These are phyloP conservation scores for Plasmopara halstedii DNA, from an alignment of 352 stramenopile species.

Conservation along the genomic window DNA sequence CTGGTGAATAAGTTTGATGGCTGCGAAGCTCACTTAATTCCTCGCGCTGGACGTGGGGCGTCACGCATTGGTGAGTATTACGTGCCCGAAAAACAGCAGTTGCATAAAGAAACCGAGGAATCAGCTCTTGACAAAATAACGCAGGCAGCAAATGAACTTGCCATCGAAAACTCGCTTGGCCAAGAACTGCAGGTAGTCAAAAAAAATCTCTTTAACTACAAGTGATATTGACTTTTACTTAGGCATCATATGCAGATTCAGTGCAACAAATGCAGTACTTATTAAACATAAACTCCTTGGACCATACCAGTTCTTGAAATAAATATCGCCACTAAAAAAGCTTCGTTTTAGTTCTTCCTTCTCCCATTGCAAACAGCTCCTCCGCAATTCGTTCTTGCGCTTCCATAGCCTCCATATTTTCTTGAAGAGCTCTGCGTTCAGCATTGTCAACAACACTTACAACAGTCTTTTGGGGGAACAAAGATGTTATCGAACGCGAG, in stretches of 20 bases:
- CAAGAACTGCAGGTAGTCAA: constrained; percentile 80
- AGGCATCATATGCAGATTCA: neutral
- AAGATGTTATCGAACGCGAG: constrained; percentile 30
- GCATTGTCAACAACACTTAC: constrained; percentile 60
- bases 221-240: constrained; percentile 30
- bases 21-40: constrained; percentile 53
- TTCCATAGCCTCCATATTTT: constrained; percentile 62
- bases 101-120: constrained; percentile 59
- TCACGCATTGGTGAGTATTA: constrained; percentile 82
- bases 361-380: constrained; percentile 73
- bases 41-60: constrained; percentile 37
- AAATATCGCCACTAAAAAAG: too few species aligned
- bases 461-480: constrained; percentile 51
- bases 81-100: constrained; percentile 72
- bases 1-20: constrained; percentile 80
- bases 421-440: constrained; percentile 41
- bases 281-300: too few species aligned
- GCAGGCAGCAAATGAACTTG: constrained; percentile 78
- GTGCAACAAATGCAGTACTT: neutral
- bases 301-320: too few species aligned
- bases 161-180: constrained; percentile 75
- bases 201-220: constrained; percentile 80
- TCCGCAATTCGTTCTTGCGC: constrained; percentile 80
- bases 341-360: constrained; percentile 44
- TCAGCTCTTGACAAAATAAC: constrained; percentile 82